Percentiles rank a stretch among this genome's conserved stretches.
These are phyloP conservation scores for Cocos nucifera DNA, from an alignment of 176 grass and related monocot genomes.

Conservation along the genomic window DNA sequence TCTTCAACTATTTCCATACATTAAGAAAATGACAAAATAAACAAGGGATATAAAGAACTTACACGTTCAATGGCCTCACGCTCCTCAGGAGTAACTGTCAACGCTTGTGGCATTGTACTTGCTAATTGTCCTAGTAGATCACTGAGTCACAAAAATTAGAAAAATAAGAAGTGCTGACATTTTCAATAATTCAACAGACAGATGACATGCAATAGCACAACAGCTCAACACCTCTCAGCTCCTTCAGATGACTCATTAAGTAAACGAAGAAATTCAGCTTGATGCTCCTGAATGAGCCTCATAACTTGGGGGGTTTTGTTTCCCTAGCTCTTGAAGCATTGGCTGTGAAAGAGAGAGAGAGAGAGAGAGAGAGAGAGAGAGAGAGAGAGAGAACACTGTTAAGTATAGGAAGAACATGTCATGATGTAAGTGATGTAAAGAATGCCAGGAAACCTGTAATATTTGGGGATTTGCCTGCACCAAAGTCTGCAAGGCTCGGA, in stretches of 20 bases:
- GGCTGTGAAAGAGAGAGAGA: conserved; percentile 39
- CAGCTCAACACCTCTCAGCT: conserved; percentile 37
- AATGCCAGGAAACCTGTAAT: conserved; percentile 51
- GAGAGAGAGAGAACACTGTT: background rate
- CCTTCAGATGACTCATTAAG: conserved; percentile 62
- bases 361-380: too few relatives aligned
- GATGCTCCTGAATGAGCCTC: conserved; percentile 91
- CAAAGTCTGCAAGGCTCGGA: conserved; percentile 67
- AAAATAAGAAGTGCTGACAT: background rate
- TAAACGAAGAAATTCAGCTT: conserved; percentile 88
- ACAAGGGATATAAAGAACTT: conserved; percentile 7
- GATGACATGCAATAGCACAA: background rate
- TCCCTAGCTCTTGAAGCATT: conserved; percentile 98
- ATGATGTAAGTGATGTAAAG: background rate
- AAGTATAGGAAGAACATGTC: conserved; percentile 2
- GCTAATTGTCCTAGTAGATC: conserved; percentile 63
- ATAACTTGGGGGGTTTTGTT: conserved; percentile 91
- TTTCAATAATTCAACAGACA: background rate
- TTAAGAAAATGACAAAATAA: too few relatives aligned
- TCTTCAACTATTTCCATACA: too few relatives aligned
- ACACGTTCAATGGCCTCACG: conserved; percentile 85
- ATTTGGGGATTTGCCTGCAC: conserved; percentile 93
- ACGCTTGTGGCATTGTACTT: conserved; percentile 50
- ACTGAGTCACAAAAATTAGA: conserved; percentile 22
- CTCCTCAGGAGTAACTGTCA: conserved; percentile 71